Evolutionary conservation across 2,329 filamentous ascomycete genomes (phyloP).

Genomic region (Stromatinia cepivora): DNA sequence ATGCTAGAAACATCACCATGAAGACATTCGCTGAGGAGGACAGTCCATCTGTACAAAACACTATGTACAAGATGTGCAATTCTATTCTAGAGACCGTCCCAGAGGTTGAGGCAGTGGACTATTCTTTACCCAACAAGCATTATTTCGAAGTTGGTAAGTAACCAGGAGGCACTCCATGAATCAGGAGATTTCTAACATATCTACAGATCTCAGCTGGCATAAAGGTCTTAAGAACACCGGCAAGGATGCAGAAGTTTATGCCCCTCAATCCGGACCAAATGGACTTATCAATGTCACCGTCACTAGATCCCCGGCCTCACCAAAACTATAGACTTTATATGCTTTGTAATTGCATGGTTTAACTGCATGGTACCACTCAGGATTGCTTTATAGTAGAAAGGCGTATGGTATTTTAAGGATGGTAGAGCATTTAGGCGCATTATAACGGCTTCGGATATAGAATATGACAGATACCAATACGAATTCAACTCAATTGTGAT

Average conservation of each 20-base stretch:
- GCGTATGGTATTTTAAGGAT: slow-evolving; percentile 7
- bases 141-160: slow-evolving; percentile 90
- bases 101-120: slow-evolving; percentile 71
- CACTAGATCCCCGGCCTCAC: slow-evolving; percentile 47
- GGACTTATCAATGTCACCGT: slow-evolving; percentile 95
- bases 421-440: slow-evolving; percentile 15
- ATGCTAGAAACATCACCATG: slow-evolving; percentile 82
- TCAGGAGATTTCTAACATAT: slow-evolving; percentile 17
- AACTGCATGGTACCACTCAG: neutral
- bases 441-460: slow-evolving; percentile 4
- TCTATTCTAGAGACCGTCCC: slow-evolving; percentile 77
- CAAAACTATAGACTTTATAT: slow-evolving; percentile 34
- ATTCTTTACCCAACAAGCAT: slow-evolving; percentile 94
- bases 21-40: slow-evolving; percentile 87
- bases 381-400: slow-evolving; percentile 6
- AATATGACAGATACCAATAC: slow-evolving; percentile 15
- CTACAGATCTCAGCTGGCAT: slow-evolving; percentile 88
- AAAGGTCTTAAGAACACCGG: slow-evolving; percentile 94
- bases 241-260: slow-evolving; percentile 92
- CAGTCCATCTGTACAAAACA: slow-evolving; percentile 91
- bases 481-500: slow-evolving; percentile 14
- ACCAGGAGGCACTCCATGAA: neutral
- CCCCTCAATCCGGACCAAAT: slow-evolving; percentile 89
- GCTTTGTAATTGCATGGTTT: neutral
- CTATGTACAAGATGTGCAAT: slow-evolving; percentile 99